phyloP scores from a whole-genome alignment of 805 yeast genomes.

The Ogataea naganishii region DNA sequence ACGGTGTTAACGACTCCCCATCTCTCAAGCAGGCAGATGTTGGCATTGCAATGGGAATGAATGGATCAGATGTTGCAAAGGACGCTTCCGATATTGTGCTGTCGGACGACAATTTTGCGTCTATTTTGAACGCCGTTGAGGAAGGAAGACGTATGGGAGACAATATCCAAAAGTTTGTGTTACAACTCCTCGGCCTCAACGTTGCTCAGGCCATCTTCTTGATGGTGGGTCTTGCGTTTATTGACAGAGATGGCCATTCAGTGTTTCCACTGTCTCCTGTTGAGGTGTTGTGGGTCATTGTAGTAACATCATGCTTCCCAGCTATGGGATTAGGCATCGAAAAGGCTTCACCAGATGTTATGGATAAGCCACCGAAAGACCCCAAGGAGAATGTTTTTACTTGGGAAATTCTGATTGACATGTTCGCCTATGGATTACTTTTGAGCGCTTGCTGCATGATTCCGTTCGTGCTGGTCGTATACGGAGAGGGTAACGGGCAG shows the following conservation, averaged over 20 bases:
- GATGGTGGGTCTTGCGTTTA: slow-evolving; percentile 66
- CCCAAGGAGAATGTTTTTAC: slow-evolving; percentile 50
- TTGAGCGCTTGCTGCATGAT: slow-evolving; percentile 66
- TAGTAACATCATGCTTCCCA: slow-evolving; percentile 73
- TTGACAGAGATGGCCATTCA: slow-evolving; percentile 52
- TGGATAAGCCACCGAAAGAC: slow-evolving; percentile 57
- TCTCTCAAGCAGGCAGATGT: slow-evolving; percentile 69
- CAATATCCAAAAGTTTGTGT: slow-evolving; percentile 69
- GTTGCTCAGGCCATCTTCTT: slow-evolving; percentile 63
- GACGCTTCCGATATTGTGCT: slow-evolving; percentile 73
- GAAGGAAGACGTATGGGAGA: slow-evolving; percentile 77
- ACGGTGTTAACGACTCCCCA: slow-evolving; percentile 79
- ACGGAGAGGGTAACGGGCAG: slow-evolving; percentile 55
- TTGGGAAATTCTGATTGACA: slow-evolving; percentile 58
- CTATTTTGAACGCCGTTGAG: slow-evolving; percentile 68
- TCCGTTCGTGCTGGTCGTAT: slow-evolving; percentile 58
- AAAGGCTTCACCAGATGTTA: slow-evolving; percentile 52
- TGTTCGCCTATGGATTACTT: slow-evolving; percentile 63
- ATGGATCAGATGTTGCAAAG: slow-evolving; percentile 81
- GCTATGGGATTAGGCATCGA: slow-evolving; percentile 78
- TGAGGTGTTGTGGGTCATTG: slow-evolving; percentile 73
- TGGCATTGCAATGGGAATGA: slow-evolving; percentile 78
- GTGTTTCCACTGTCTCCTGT: slow-evolving; percentile 81
- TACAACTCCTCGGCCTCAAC: slow-evolving; percentile 65
- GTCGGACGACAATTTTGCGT: slow-evolving; percentile 71